Conservation (phyloP, 176 grass and related monocot genomes). For the Carex pumila region DNA sequence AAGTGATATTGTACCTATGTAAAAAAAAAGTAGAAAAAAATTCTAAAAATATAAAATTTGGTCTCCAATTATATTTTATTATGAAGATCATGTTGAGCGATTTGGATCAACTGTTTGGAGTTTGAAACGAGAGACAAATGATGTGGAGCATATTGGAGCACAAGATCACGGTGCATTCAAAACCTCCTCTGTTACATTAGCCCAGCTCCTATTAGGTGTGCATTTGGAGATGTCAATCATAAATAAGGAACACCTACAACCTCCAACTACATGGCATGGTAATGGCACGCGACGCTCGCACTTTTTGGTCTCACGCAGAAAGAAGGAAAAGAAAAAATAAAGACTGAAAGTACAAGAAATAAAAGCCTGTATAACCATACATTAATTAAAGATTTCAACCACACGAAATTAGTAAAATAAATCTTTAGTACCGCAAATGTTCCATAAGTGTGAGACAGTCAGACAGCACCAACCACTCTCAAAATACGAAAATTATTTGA, state of each 20-base stretch:
- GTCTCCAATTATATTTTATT: no score
- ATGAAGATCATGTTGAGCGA: no score
- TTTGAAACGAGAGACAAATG: no score
- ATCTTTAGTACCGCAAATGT: neutral
- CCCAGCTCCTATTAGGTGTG: neutral
- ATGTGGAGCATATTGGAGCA: no score
- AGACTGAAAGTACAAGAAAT: neutral
- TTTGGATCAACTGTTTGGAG: no score
- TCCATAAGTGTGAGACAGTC: neutral
- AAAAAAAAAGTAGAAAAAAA: no score
- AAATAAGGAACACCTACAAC: neutral
- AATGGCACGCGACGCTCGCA: neutral
- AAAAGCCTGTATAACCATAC: neutral
- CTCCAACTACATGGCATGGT: neutral
- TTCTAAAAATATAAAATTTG: no score
- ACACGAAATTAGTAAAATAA: neutral
- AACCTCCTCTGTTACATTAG: no score
- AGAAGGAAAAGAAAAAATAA: neutral
- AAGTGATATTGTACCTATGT: no score
- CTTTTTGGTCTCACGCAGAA: neutral
- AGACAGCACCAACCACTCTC: neutral
- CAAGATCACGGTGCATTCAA: no score
- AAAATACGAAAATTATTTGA: neutral
- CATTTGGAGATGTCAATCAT: constrained; percentile 4
- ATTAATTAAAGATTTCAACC: neutral